Conservation (phyloP, 306 rosid genomes). For the Cucumis cinereus region DNA sequence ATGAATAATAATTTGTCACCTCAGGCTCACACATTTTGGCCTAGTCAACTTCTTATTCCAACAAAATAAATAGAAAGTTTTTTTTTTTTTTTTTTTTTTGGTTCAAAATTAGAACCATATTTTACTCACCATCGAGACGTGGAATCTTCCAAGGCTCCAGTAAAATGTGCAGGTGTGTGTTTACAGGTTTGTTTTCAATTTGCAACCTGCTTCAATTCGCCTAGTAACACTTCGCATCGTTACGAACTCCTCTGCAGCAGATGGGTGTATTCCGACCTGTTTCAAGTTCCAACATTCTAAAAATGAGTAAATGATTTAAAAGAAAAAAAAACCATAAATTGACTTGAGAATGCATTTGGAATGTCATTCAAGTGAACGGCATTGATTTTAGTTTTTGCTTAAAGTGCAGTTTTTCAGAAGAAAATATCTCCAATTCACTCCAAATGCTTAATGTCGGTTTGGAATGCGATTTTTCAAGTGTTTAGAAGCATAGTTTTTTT, state of each 20-base stretch:
- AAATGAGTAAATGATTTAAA: not conserved
- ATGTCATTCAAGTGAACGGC: too few relatives aligned
- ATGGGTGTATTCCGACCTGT: constrained; percentile 93
- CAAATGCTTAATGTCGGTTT: not conserved
- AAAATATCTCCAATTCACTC: not conserved
- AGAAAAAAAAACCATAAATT: not conserved
- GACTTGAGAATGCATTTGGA: not conserved
- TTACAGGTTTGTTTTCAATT: constrained; percentile 53
- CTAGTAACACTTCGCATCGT: constrained; percentile 76
- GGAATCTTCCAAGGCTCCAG: not conserved
- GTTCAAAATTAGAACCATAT: not conserved
- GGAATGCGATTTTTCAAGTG: too few relatives aligned
- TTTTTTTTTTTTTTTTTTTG: too few relatives aligned
- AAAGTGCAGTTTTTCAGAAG: not conserved
- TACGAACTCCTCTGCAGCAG: constrained; percentile 91
- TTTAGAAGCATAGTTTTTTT: too few relatives aligned
- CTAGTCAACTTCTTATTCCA: not conserved
- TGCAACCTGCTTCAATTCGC: constrained; percentile 35
- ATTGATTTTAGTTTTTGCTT: too few relatives aligned
- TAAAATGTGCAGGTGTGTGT: not conserved
- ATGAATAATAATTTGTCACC: not conserved
- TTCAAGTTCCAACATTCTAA: not conserved
- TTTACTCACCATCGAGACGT: not conserved
- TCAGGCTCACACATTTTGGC: not conserved
- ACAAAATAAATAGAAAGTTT: not conserved